A percentile compares a stretch with the other conserved stretches of the same genome.
phyloP scores from a whole-genome alignment of 306 rosid species.

The Quercus glauca region DNA sequence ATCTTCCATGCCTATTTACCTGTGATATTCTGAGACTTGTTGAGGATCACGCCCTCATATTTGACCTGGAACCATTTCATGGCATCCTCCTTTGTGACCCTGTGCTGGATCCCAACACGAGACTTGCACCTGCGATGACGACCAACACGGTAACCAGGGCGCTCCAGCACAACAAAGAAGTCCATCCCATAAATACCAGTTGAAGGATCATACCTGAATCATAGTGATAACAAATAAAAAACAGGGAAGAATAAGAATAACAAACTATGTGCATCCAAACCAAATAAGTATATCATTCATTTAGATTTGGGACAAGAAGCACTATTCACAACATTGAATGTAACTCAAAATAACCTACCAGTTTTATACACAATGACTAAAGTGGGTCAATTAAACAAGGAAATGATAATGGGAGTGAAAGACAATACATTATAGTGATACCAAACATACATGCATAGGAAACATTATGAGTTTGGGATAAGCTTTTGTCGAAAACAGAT shows the following conservation, averaged over 20 bases:
- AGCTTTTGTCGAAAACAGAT: not conserved
- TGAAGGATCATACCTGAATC: constrained; percentile 74
- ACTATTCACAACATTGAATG: not conserved
- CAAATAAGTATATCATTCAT: not conserved
- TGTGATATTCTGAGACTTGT: constrained; percentile 61
- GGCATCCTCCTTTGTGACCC: constrained; percentile 81
- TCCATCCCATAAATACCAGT: constrained; percentile 92
- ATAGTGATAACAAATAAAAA: not conserved
- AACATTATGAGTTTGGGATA: not conserved
- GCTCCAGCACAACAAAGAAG: constrained; percentile 73
- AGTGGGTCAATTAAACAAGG: not conserved
- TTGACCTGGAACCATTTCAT: constrained; percentile 96
- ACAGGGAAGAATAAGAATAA: not conserved
- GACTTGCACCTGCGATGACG: constrained; percentile 81
- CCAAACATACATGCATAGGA: not conserved
- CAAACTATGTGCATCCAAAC: not conserved
- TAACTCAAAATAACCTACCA: not conserved
- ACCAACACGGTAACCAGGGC: constrained; percentile 81
- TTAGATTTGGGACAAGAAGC: too few species aligned
- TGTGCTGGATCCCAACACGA: constrained; percentile 78
- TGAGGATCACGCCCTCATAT: constrained; percentile 85
- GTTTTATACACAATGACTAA: too few species aligned
- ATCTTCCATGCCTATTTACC: constrained; percentile 23
- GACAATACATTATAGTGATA: not conserved
- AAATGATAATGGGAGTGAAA: not conserved